Percentiles rank a stretch among this genome's conserved stretches.
phyloP scores from a whole-genome alignment of 768 basidiomycete genomes.

The Nevesoporus exiguus region DNA sequence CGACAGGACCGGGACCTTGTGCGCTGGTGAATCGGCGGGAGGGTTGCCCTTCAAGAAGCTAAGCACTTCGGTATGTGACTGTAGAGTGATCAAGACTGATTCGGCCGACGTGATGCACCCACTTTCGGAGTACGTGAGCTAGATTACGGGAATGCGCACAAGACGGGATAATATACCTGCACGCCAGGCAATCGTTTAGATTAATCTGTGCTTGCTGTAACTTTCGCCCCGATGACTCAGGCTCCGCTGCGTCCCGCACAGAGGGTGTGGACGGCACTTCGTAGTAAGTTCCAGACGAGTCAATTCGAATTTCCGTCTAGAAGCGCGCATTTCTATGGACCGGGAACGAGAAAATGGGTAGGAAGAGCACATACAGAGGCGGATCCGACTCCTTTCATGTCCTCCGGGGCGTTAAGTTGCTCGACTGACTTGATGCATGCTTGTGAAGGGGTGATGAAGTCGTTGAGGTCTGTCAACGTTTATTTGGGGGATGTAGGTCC shows the following conservation, averaged over 20 bases:
- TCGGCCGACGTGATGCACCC: slow-evolving; percentile 99
- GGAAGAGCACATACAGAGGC: slow-evolving; percentile 37
- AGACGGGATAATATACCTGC: slow-evolving; percentile 62
- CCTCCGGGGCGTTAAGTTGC: slow-evolving; percentile 44
- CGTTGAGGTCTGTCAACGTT: slow-evolving; percentile 93
- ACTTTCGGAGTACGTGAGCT: slow-evolving; percentile 39
- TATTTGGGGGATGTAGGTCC: slow-evolving; percentile 29
- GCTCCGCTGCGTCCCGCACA: slow-evolving; percentile 11
- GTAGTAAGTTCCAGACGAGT: slow-evolving; percentile 81
- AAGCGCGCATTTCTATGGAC: slow-evolving; percentile 2
- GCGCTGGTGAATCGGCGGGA: slow-evolving; percentile 33
- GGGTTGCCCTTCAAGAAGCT: slow-evolving; percentile 66
- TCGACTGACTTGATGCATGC: slow-evolving; percentile 96
- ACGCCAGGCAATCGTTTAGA: slow-evolving; percentile 95
- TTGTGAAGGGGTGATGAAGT: slow-evolving; percentile 95
- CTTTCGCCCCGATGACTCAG: slow-evolving; percentile 45
- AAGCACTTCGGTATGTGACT: slow-evolving; percentile 92
- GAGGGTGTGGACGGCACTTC: slow-evolving; percentile 54
- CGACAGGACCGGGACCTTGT: slow-evolving; percentile 71
- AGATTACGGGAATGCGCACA: not conserved
- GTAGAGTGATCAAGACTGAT: slow-evolving; percentile 92
- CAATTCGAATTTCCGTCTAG: slow-evolving; percentile 92
- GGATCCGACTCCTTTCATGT: slow-evolving; percentile 36
- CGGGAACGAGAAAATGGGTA: not conserved
- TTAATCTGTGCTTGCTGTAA: slow-evolving; percentile 94